phyloP scores from a whole-genome alignment of 1,139 yeast genomes.

The Martiniozyma asiatica region DNA sequence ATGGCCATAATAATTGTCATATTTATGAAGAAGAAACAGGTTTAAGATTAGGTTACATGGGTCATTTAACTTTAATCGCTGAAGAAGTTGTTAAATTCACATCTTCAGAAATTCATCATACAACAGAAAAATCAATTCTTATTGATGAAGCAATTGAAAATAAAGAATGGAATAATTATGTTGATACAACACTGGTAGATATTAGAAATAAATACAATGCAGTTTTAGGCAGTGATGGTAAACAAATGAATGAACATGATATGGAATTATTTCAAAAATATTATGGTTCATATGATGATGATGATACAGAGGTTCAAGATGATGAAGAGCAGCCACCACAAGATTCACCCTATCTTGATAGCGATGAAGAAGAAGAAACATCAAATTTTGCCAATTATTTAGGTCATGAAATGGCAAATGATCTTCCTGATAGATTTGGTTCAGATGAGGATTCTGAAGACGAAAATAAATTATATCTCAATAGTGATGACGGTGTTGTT shows the following conservation, averaged over 20 bases:
- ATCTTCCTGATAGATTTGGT: slow-evolving; percentile 4
- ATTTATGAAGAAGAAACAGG: slow-evolving; percentile 49
- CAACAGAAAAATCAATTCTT: slow-evolving; percentile 40
- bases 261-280: slow-evolving; percentile 25
- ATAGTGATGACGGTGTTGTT: too few species aligned
- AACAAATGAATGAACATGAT: slow-evolving; percentile 24
- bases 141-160: slow-evolving; percentile 46
- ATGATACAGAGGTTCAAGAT: slow-evolving; percentile 11
- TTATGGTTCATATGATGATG: slow-evolving; percentile 30
- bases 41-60: slow-evolving; percentile 89
- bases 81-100: slow-evolving; percentile 96
- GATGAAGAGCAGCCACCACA: slow-evolving; percentile 12
- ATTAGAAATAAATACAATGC: slow-evolving; percentile 92
- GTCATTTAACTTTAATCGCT: slow-evolving; percentile 88
- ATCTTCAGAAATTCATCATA: slow-evolving; percentile 39
- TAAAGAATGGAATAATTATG: slow-evolving; percentile 75
- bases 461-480: too few species aligned
- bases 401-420: slow-evolving; percentile 8
- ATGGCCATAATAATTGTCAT: slow-evolving; percentile 70
- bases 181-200: slow-evolving; percentile 70
- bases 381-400: slow-evolving; percentile 11
- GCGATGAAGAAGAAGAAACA: slow-evolving; percentile 26
- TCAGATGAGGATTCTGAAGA: slow-evolving; percentile 8
- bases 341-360: slow-evolving; percentile 17
- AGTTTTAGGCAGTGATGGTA: slow-evolving; percentile 77